Conservation (phyloP, 2,329 filamentous ascomycete genomes). For the Penicillium sp. region DNA sequence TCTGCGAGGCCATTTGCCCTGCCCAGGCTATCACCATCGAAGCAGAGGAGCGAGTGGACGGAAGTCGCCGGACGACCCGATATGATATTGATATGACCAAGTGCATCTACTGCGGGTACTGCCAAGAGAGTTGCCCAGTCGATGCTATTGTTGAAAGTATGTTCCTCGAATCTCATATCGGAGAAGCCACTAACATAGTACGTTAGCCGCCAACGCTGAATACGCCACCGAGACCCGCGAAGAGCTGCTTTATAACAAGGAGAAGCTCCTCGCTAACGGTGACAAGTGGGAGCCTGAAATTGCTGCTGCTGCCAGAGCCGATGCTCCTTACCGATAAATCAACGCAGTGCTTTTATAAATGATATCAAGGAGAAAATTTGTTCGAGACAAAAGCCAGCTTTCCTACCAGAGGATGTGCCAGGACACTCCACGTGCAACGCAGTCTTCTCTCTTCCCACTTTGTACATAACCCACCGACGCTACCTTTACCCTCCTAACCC, state of each 20-base stretch:
- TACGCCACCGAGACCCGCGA: slow-evolving; percentile 82
- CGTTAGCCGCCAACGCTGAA: slow-evolving; percentile 69
- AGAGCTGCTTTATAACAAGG: slow-evolving; percentile 97
- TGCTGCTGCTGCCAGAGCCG: slow-evolving; percentile 87
- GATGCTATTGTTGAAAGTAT: slow-evolving; percentile 84
- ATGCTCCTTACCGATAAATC: slow-evolving; percentile 83
- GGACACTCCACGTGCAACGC: slow-evolving; percentile 15
- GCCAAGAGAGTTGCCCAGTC: slow-evolving; percentile 98
- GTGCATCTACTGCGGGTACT: slow-evolving; percentile 99
- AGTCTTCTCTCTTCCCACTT: slow-evolving; percentile 23
- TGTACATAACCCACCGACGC: slow-evolving; percentile 39
- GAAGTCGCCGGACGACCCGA: slow-evolving; percentile 89
- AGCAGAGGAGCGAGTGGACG: slow-evolving; percentile 96
- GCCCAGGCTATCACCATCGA: slow-evolving; percentile 99
- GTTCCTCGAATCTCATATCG: slow-evolving; percentile 35
- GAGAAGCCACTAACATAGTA: slow-evolving; percentile 12
- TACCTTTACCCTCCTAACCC: slow-evolving; percentile 18
- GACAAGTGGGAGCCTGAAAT: slow-evolving; percentile 99
- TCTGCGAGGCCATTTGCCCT: slow-evolving; percentile 97
- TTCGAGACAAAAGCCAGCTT: slow-evolving; percentile 12
- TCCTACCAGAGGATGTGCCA: slow-evolving; percentile 16
- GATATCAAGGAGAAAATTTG: slow-evolving; percentile 13
- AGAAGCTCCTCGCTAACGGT: slow-evolving; percentile 86
- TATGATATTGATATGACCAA: slow-evolving; percentile 99
- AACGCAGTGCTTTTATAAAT: slow-evolving; percentile 13